Conservation (phyloP, 2,329 filamentous ascomycete genomes). For the Tolypocladium sp. region DNA sequence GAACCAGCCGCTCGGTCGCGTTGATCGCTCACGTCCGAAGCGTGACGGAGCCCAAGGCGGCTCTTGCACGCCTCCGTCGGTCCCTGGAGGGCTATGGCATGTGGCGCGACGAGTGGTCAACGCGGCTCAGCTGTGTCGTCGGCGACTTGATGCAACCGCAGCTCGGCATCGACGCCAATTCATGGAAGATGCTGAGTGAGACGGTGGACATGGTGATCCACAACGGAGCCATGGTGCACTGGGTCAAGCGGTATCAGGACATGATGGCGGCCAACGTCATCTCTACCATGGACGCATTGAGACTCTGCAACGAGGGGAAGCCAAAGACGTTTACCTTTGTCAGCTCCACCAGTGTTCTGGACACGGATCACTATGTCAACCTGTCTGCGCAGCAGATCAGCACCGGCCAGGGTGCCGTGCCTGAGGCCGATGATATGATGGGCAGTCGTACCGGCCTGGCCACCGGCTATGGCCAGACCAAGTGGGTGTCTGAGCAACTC, state of each 20-base stretch:
- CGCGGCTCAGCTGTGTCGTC: slow-evolving; percentile 55
- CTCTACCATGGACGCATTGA: slow-evolving; percentile 68
- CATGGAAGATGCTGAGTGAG: slow-evolving; percentile 56
- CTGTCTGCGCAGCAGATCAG: slow-evolving; percentile 46
- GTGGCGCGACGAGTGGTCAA: slow-evolving; percentile 62
- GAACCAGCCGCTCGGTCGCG: slow-evolving; percentile 18
- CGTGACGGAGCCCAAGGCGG: slow-evolving; percentile 39
- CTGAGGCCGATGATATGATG: slow-evolving; percentile 68
- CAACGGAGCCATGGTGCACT: slow-evolving; percentile 76
- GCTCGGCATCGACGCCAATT: slow-evolving; percentile 59
- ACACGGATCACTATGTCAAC: slow-evolving; percentile 71
- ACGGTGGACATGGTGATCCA: slow-evolving; percentile 68
- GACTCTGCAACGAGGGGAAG: slow-evolving; percentile 67
- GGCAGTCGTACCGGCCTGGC: slow-evolving; percentile 69
- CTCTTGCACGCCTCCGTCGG: slow-evolving; percentile 40
- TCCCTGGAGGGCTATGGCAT: slow-evolving; percentile 70
- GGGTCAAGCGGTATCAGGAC: slow-evolving; percentile 69
- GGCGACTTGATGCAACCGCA: slow-evolving; percentile 66
- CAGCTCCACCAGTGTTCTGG: slow-evolving; percentile 68
- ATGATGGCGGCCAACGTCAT: slow-evolving; percentile 69
- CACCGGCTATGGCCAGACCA: slow-evolving; percentile 85
- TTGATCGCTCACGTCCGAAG: slow-evolving; percentile 67
- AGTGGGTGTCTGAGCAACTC: slow-evolving; percentile 67
- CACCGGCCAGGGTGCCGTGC: slow-evolving; percentile 54
- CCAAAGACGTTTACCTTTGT: slow-evolving; percentile 73